Evolutionary conservation across 139 green algal genomes (phyloP), one percentile per base, ranked within the genome.

Genomic region (Pseudopediastrum boryanum): DNA sequence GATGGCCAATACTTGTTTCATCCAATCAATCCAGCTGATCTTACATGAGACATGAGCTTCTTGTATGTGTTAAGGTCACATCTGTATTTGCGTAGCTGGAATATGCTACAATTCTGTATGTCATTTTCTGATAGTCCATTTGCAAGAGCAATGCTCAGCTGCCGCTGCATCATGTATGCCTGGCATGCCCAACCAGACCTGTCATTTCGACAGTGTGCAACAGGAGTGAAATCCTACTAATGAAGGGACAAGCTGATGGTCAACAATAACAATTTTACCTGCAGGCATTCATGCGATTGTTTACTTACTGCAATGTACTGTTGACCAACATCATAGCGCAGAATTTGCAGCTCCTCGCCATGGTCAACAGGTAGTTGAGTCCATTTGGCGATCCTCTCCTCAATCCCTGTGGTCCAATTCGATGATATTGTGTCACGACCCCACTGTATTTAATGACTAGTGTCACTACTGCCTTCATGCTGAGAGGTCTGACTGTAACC

Each of bases 331-430:
- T 90, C 41, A 64, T 94, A 95, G 39, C 83, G 81, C 66, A 97
- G 86, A 43, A 97, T 91, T 61, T 97, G 93, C 50, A 97, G 79
- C 13, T 83, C 89, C 79, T 97, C 93, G 12, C 81, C 83, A 48
- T 87, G 59, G 23, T 76, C 52, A 12, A 87, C 78, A 16, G 85
- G 80, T 41, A 89, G 83, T 50, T 89, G 71, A 13, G 85, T 88
- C 87, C 81, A 87, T 27, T 84, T 79, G 7, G 81, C 65, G 23
- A 92, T 75, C 16, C 87, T 78, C 29, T 78, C 31, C 69, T 92
- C 87, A 50, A 92, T 83, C 33, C 73, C 83, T 69, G 41, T n/a
- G n/a, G n/a, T n/a, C n/a, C n/a, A n/a, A n/a, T n/a, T n/a, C n/a
- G n/a, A n/a, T n/a, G n/a, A n/a, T n/a, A n/a, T n/a, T n/a, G n/a